Base-by-base conservation (phyloP, 208 protist species). In the Crithidia mellificae region DNA sequence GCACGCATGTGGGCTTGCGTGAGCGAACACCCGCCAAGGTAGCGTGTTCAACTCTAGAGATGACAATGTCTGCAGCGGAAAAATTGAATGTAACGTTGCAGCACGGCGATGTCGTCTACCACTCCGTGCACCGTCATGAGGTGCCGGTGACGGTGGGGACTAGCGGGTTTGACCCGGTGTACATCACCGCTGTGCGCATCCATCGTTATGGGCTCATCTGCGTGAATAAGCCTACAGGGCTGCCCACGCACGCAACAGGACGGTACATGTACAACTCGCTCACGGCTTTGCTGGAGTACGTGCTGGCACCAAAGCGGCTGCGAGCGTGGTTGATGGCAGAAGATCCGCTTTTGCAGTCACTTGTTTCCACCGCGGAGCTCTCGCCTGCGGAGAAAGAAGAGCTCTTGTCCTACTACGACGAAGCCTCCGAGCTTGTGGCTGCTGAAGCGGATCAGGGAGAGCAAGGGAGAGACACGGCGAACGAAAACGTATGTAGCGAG, bases 91-190 rank as follows among this genome's bases (percentile, higher is more conserved):
- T 72, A 17, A 51, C 84, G 20, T 51, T 98, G 19, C 66, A 76
- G 50, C 69, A 93, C 25, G 87, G 92, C 24, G 92, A 98, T 67
- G 49, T 86, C 8, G 82, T 98, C 4, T 56, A 83, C 14, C 96
- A 98, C 74, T 83, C 75, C 0, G 77, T 98, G 9, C 97, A 98
- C 68, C 89, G 95, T 17, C 97, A 98, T 68, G 97, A 98, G 67
- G 84, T 97, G 7, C 95, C 95, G 0, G 85, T 98, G 0, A 52
- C 64, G 6, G 77, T 94, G 14, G 93, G 96, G 17, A 22, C 74
- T 0, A 67, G 63, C 19, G 90, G 87, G 22, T 59, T 81, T 1
- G 90, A 88, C 49, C 69, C 87, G 5, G 70, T 92, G 39, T 36
- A 61, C 27, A 51, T 93, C 27, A 65, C 81, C 5, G 75, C 79